These are phyloP conservation scores for Rosa multiflora DNA, from an alignment of 306 rosid genomes.

Conservation along the genomic window DNA sequence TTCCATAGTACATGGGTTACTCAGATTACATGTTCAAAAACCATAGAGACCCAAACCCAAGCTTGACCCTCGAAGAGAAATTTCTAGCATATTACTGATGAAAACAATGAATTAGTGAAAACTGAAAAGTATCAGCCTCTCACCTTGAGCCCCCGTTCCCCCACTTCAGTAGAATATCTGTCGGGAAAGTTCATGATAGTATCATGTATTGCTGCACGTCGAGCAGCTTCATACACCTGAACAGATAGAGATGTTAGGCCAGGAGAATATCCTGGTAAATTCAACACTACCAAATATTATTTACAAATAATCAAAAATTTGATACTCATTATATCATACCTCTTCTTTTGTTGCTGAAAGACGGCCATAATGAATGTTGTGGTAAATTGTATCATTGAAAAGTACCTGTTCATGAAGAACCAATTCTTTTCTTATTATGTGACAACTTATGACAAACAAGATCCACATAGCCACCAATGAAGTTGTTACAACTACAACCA, in stretches of 20 bases:
- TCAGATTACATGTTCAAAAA: not conserved
- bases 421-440: conserved; percentile 17
- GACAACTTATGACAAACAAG: conserved; percentile 25
- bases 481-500: conserved; percentile 16
- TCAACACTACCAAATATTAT: conserved; percentile 21
- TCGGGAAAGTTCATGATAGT: conserved; percentile 88
- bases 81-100: conserved; percentile 16
- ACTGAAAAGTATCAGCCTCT: conserved; percentile 18
- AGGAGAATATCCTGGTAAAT: conserved; percentile 20
- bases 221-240: conserved; percentile 94
- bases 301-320: conserved; percentile 18
- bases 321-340: conserved; percentile 44
- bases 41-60: not conserved
- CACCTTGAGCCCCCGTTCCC: conserved; percentile 99
- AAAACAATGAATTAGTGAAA: conserved; percentile 6
- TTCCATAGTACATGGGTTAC: not conserved
- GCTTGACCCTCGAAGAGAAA: conserved; percentile 11
- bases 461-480: conserved; percentile 16
- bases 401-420: conserved; percentile 68
- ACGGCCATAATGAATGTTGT: conserved; percentile 87
- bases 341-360: conserved; percentile 88
- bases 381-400: conserved; percentile 90
- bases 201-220: conserved; percentile 87
- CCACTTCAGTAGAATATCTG: conserved; percentile 79
- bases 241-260: conserved; percentile 21